Evolutionary conservation across 768 basidiomycete species (phyloP).

Genomic region (Lentinus brumalis): DNA sequence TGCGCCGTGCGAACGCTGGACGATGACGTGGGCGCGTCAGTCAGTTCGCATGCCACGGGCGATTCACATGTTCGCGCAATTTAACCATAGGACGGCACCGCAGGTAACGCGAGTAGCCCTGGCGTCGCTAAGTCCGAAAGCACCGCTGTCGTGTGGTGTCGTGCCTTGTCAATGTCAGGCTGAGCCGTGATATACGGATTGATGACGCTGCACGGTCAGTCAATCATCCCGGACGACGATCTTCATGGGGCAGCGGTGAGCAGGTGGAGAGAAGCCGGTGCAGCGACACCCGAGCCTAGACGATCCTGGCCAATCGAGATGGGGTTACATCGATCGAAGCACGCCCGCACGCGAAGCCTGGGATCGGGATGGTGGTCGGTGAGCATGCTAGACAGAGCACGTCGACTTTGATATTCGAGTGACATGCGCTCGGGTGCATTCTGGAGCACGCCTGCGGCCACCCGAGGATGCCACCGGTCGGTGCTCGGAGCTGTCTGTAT

Average conservation of each 20-base stretch:
- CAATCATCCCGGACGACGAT: neutral
- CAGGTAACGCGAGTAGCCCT: conserved; percentile 4
- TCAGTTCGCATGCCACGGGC: neutral
- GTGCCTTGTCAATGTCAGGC: neutral
- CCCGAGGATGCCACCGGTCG: neutral
- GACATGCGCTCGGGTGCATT: too few species aligned
- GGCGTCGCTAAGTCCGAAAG: conserved; percentile 3
- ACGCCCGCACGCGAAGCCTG: too few species aligned
- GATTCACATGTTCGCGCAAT: conserved; percentile 9
- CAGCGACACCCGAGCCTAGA: too few species aligned
- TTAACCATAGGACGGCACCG: conserved; percentile 10
- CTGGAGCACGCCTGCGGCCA: too few species aligned
- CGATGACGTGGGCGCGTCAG: neutral
- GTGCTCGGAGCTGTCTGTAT: conserved; percentile 1
- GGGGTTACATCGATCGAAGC: too few species aligned
- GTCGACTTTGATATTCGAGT: too few species aligned
- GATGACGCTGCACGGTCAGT: neutral
- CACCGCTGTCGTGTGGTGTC: neutral
- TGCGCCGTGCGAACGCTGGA: neutral
- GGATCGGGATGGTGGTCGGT: too few species aligned
- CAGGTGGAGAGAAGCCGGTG: too few species aligned
- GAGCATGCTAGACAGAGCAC: too few species aligned
- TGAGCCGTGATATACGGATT: neutral
- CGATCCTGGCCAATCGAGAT: too few species aligned
- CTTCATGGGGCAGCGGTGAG: too few species aligned